Conservation (phyloP, 192 early-diverging fungal species). For the Entomortierella beljakovae region DNA sequence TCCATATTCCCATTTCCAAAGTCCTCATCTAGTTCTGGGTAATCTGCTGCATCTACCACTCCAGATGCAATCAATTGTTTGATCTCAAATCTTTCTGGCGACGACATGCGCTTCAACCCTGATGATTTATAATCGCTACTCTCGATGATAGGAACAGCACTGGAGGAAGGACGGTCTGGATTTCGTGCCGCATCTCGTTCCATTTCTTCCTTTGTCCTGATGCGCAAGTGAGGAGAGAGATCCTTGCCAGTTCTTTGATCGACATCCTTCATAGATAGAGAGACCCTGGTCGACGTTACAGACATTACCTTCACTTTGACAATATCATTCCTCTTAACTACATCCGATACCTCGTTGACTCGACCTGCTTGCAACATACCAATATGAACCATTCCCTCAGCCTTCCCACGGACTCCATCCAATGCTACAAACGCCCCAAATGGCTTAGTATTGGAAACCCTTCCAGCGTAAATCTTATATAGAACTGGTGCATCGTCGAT, state of each 20-base stretch:
- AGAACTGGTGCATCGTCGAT: slow-evolving; percentile 85
- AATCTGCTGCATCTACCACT: slow-evolving; percentile 84
- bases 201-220: slow-evolving; percentile 74
- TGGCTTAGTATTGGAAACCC: slow-evolving; percentile 85
- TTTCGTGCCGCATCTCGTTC: slow-evolving; percentile 68
- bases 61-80: slow-evolving; percentile 98
- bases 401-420: slow-evolving; percentile 80
- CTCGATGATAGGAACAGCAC: slow-evolving; percentile 56
- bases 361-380: slow-evolving; percentile 73
- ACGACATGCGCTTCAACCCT: slow-evolving; percentile 86
- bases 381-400: slow-evolving; percentile 94
- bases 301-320: slow-evolving; percentile 98
- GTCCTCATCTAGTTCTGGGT: slow-evolving; percentile 92
- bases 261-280: slow-evolving; percentile 96
- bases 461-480: slow-evolving; percentile 94
- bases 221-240: slow-evolving; percentile 83
- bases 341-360: slow-evolving; percentile 85
- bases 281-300: slow-evolving; percentile 81
- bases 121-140: slow-evolving; percentile 57
- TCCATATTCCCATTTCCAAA: slow-evolving; percentile 86
- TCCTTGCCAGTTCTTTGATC: slow-evolving; percentile 94
- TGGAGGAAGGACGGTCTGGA: slow-evolving; percentile 71
- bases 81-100: slow-evolving; percentile 96
- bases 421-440: slow-evolving; percentile 95
- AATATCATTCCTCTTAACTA: slow-evolving; percentile 81